These are phyloP conservation scores for Trifolium repens DNA, from an alignment of 306 rosid species.

Conservation along the genomic window DNA sequence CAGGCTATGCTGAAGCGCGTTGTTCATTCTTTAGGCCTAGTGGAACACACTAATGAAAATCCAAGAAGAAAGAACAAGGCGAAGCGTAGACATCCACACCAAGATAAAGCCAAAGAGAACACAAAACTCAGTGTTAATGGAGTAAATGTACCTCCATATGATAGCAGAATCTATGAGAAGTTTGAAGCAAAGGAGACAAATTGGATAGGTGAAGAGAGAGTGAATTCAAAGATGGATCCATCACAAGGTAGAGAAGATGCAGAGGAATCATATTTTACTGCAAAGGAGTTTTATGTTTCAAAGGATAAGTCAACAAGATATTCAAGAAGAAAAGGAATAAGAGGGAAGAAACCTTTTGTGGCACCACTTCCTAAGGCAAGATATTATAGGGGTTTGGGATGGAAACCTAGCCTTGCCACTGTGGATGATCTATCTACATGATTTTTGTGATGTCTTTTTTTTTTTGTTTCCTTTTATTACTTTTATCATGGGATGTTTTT, in stretches of 20 bases:
- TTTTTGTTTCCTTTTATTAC: background rate
- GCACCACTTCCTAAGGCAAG: slow-evolving; percentile 68
- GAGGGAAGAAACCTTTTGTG: slow-evolving; percentile 56
- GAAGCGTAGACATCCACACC: slow-evolving; percentile 46
- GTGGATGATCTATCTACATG: slow-evolving; percentile 75
- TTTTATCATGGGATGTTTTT: slow-evolving; percentile 18
- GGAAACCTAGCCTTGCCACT: slow-evolving; percentile 75
- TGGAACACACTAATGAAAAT: slow-evolving; percentile 18
- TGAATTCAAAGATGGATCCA: slow-evolving; percentile 24
- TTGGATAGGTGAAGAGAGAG: slow-evolving; percentile 8
- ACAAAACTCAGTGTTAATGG: slow-evolving; percentile 10
- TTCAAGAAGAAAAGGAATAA: slow-evolving; percentile 49
- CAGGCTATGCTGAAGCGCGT: slow-evolving; percentile 59
- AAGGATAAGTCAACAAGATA: slow-evolving; percentile 38
- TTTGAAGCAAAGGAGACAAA: background rate
- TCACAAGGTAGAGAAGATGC: slow-evolving; percentile 35
- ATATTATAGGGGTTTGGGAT: slow-evolving; percentile 43
- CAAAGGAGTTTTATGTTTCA: slow-evolving; percentile 48
- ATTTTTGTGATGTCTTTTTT: slow-evolving; percentile 23
- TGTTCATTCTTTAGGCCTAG: slow-evolving; percentile 48
- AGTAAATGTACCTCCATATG: slow-evolving; percentile 16
- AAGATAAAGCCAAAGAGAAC: slow-evolving; percentile 36
- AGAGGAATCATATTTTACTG: slow-evolving; percentile 51
- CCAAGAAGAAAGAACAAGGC: slow-evolving; percentile 40
- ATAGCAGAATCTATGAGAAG: slow-evolving; percentile 26